Evolutionary conservation across 2,329 filamentous ascomycete species (phyloP).

Genomic region (Arthrinium puccinioides): DNA sequence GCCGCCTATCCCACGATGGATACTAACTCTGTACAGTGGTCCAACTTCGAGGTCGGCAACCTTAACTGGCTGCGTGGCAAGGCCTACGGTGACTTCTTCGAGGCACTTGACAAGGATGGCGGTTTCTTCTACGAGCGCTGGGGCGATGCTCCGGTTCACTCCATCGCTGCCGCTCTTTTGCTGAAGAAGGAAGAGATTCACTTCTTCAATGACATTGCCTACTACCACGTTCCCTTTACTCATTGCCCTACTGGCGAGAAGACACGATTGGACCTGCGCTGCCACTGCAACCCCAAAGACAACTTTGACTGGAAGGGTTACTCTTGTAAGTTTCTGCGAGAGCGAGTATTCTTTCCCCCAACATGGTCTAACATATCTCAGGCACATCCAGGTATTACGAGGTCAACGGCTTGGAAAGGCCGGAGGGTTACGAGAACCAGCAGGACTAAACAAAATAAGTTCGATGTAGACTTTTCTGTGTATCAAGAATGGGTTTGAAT

Average conservation of each 20-base stretch:
- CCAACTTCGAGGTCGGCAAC: conserved; percentile 96
- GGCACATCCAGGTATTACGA: conserved; percentile 85
- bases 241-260: conserved; percentile 93
- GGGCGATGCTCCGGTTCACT: conserved; percentile 96
- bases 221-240: conserved; percentile 96
- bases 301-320: conserved; percentile 99
- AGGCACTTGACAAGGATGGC: conserved; percentile 78
- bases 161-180: conserved; percentile 84
- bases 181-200: conserved; percentile 91
- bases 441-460: conserved; percentile 18
- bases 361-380: conserved; percentile 26
- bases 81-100: conserved; percentile 86
- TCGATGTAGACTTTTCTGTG: conserved; percentile 2
- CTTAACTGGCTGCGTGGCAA: conserved; percentile 88
- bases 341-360: too few species aligned
- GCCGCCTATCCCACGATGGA: neutral
- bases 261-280: conserved; percentile 74
- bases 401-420: conserved; percentile 72
- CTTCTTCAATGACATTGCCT: conserved; percentile 98
- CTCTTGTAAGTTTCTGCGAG: conserved; percentile 62
- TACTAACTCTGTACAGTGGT: conserved; percentile 58
- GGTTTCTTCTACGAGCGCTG: conserved; percentile 99
- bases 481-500: conserved; percentile 1
- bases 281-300: conserved; percentile 88
- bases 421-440: conserved; percentile 75